Base-by-base conservation (phyloP, 2,329 filamentous ascomycete genomes). In the Colletotrichum sp. region DNA sequence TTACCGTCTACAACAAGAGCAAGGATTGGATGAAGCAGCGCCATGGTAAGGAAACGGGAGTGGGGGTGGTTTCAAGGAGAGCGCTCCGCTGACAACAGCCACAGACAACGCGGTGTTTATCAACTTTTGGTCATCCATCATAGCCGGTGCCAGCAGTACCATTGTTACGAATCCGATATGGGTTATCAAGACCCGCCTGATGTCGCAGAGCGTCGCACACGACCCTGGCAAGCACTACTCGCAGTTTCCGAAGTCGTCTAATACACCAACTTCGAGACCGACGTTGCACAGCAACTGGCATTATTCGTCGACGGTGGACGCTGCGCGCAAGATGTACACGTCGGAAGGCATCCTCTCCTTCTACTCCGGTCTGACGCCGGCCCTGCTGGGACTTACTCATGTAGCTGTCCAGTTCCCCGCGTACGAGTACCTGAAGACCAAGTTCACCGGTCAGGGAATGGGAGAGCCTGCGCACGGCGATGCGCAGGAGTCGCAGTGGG, bases 111-210 rank as follows among this genome's bases (percentile, higher is more conserved):
- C 91, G 81, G 93, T 95, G 87, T 84, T 95, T 60, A 91, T 96
- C 81, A 95, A 95, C 82, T 94, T 97, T 79, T 96, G 95, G 88
- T 97, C 97, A 26, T 98, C 97, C 12, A 92, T 99, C 77, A 91
- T 96, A 72, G 97, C 96, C 28, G 97, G 97, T 69, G 96, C 93
- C 77, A 98, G 95, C 87, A 98, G 96, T 79, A 99, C 97, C 6
- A 90, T 99, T 78, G 94, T 94, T 78, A 99, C 97, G 28, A 99
- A 99, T 84, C 97, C 97, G 1, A 99, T 99, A 77, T 99, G 97
- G 97, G 97, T 99, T 49, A 98, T 99, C 87, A 99, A 99, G 87
- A 99, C 97, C 65, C 91, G 97, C 79, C 91, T 99, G 80, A 99
- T 99, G 97, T 98, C 97, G 49, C 97, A 99, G 87, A 94, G 93